These are phyloP conservation scores for Penicillium odoratum DNA, from an alignment of 495 filamentous ascomycete species.

Conservation along the genomic window DNA sequence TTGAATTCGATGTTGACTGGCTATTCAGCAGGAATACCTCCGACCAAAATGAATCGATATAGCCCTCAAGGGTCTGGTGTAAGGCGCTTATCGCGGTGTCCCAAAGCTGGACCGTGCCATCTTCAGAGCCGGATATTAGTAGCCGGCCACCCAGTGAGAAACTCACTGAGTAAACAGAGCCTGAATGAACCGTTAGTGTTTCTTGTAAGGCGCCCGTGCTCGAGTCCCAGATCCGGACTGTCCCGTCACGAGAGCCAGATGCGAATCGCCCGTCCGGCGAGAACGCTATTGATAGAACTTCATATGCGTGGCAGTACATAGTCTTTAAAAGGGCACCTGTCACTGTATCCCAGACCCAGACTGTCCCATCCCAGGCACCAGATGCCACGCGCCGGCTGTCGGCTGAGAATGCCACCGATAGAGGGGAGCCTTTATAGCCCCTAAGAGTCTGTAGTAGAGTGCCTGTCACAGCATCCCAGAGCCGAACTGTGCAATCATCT, in stretches of 20 bases:
- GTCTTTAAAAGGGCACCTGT: neutral
- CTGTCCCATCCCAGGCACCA: neutral
- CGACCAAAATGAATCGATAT: neutral
- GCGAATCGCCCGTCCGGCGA: too few relatives aligned
- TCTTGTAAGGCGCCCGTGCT: too few relatives aligned
- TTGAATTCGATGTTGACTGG: neutral
- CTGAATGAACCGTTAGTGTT: constrained; percentile 3
- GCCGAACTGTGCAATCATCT: constrained; percentile 28
- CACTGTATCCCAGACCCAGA: neutral
- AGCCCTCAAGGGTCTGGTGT: constrained; percentile 12
- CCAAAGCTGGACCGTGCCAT: constrained; percentile 24
- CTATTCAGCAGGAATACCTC: neutral
- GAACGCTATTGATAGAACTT: too few relatives aligned
- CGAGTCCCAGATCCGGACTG: too few relatives aligned
- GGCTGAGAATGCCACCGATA: neutral
- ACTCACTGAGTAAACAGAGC: constrained; percentile 14
- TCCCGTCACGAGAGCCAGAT: too few relatives aligned
- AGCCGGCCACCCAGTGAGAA: constrained; percentile 26
- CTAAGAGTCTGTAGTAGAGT: constrained; percentile 17
- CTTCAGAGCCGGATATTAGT: neutral
- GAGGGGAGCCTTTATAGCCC: neutral
- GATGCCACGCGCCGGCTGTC: neutral
- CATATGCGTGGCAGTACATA: constrained; percentile 12
- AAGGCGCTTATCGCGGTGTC: neutral
- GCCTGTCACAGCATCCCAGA: constrained; percentile 38